These are phyloP conservation scores for Deuterostichococcus epilithicus DNA, from an alignment of 139 green algal genomes.

Conservation along the genomic window DNA sequence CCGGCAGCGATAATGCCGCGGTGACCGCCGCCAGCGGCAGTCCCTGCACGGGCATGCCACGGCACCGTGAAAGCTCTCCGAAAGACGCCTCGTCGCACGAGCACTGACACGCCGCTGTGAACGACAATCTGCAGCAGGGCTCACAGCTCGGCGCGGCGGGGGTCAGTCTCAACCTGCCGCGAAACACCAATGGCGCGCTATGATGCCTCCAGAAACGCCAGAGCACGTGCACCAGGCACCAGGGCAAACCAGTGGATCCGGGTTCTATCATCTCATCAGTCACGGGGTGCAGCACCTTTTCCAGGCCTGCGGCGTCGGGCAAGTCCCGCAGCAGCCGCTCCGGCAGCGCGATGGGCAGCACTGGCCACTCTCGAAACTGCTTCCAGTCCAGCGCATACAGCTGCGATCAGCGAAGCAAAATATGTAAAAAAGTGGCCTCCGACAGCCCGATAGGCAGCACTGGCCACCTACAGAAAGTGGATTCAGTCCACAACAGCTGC, in stretches of 20 bases:
- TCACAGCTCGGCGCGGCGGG: no score
- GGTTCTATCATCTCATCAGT: background rate
- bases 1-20: constrained; percentile 42
- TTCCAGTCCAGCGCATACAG: constrained; percentile 32
- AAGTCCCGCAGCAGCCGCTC: background rate
- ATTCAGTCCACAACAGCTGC: background rate
- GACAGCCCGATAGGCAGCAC: no score
- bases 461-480: background rate
- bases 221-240: no score
- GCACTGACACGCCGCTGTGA: no score
- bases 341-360: constrained; percentile 12
- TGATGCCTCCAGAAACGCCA: no score
- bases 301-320: background rate
- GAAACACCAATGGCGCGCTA: no score
- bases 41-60: background rate
- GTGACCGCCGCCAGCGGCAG: constrained; percentile 32
- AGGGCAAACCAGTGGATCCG: no score
- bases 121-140: background rate
- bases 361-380: constrained; percentile 9
- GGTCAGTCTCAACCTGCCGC: no score
- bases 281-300: background rate
- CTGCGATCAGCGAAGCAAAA: background rate
- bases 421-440: background rate
- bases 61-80: background rate
- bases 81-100: background rate